These are phyloP conservation scores for Calycina herbarum DNA, from an alignment of 2,329 filamentous ascomycete species.

Conservation along the genomic window DNA sequence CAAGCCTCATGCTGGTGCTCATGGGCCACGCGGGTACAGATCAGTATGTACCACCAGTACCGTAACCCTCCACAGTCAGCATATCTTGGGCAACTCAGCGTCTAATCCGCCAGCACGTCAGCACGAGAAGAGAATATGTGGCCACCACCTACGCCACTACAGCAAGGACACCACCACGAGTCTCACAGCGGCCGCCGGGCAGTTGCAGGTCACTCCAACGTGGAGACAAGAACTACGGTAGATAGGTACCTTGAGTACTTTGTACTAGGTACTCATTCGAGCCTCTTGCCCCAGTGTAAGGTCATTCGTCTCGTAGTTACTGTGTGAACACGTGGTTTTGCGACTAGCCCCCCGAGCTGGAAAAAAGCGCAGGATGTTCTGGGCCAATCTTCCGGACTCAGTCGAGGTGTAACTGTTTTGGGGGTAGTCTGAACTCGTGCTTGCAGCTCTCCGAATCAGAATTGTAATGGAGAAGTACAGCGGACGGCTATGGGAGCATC, in stretches of 20 bases:
- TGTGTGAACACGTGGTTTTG: slow-evolving; percentile 2
- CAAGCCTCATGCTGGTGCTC: slow-evolving; percentile 2
- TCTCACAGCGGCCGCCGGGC: slow-evolving; percentile 2
- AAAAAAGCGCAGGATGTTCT: slow-evolving; percentile 1
- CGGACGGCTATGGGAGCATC: slow-evolving; percentile 1
- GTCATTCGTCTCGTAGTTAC: neutral
- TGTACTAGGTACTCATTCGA: neutral
- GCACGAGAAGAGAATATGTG: neutral
- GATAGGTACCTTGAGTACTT: neutral
- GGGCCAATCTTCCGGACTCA: neutral
- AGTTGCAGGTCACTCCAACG: slow-evolving; percentile 2
- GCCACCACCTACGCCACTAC: neutral
- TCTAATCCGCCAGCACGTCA: slow-evolving; percentile 6
- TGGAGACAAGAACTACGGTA: slow-evolving; percentile 2
- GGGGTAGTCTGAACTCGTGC: neutral
- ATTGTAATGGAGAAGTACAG: neutral
- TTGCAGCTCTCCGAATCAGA: neutral
- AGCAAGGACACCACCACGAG: slow-evolving; percentile 3
- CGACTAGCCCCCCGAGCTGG: neutral
- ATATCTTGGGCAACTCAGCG: slow-evolving; percentile 4
- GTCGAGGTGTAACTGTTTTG: neutral
- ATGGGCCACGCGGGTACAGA: neutral
- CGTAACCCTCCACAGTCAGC: slow-evolving; percentile 2
- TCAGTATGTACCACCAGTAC: slow-evolving; percentile 4
- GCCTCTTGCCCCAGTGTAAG: neutral